phyloP scores from a whole-genome alignment of 306 rosid genomes.

The Vigna unguiculata region DNA sequence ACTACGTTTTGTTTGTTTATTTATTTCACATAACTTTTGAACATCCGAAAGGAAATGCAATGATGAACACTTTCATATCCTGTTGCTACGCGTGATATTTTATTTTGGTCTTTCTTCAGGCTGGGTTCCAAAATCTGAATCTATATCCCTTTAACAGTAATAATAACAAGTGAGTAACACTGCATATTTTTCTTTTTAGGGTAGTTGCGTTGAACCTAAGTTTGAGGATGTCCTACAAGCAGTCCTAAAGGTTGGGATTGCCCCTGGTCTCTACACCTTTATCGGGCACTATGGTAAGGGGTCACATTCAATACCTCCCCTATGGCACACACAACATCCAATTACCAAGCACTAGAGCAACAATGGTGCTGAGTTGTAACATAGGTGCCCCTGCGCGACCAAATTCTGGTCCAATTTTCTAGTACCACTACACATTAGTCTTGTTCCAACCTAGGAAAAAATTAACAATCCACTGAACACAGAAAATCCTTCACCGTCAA shows the following conservation, averaged over 20 bases:
- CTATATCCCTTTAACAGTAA: background rate
- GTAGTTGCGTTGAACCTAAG: slow-evolving; percentile 36
- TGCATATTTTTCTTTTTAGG: background rate
- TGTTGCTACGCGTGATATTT: slow-evolving; percentile 20
- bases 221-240: slow-evolving; percentile 38
- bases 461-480: background rate
- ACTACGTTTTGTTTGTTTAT: slow-evolving; percentile 22
- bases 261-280: slow-evolving; percentile 13
- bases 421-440: background rate
- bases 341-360: slow-evolving; percentile 26
- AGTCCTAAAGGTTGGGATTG: slow-evolving; percentile 33
- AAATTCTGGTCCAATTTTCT: background rate
- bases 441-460: background rate
- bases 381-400: background rate
- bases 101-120: slow-evolving; percentile 4
- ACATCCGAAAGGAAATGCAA: slow-evolving; percentile 37
- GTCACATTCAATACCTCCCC: slow-evolving; percentile 40
- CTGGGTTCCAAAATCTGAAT: background rate
- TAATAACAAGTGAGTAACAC: background rate
- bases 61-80: background rate
- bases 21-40: background rate
- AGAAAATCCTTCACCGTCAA: background rate
- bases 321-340: slow-evolving; percentile 38
- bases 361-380: slow-evolving; percentile 50
- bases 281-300: slow-evolving; percentile 26